Percentiles rank a stretch among this genome's conserved stretches.
phyloP scores from a whole-genome alignment of 805 yeast species.

The Dipodascus geniculatus region DNA sequence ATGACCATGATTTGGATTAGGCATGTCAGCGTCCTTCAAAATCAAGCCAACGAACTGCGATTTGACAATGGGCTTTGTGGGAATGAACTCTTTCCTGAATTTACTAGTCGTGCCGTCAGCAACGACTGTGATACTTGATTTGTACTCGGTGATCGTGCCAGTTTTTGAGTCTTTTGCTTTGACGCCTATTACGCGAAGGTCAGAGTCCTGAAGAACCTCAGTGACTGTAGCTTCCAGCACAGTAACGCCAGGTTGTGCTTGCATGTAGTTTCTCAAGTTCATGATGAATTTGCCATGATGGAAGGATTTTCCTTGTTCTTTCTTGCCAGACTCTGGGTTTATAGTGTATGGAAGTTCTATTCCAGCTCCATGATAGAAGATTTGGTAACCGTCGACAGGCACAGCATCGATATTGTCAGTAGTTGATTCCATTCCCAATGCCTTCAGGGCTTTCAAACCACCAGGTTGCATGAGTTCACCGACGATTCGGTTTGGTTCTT shows the following conservation, averaged over 20 bases:
- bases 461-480: slow-evolving; percentile 97
- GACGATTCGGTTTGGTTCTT: slow-evolving; percentile 88
- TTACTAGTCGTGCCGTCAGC: slow-evolving; percentile 94
- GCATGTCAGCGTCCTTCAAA: slow-evolving; percentile 62
- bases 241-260: slow-evolving; percentile 60
- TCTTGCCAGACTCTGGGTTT: slow-evolving; percentile 3
- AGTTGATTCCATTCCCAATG: slow-evolving; percentile 73
- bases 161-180: slow-evolving; percentile 22
- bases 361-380: slow-evolving; percentile 48
- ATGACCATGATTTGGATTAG: slow-evolving; percentile 72
- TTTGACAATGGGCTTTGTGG: slow-evolving; percentile 55
- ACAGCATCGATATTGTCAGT: slow-evolving; percentile 68
- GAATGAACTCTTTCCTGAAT: slow-evolving; percentile 63
- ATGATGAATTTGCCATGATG: slow-evolving; percentile 83
- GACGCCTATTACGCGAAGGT: slow-evolving; percentile 65
- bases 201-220: slow-evolving; percentile 43
- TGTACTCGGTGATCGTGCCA: slow-evolving; percentile 33
- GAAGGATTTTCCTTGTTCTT: slow-evolving; percentile 62
- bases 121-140: slow-evolving; percentile 56
- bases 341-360: slow-evolving; percentile 59
- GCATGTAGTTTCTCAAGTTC: slow-evolving; percentile 64
- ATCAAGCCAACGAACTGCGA: slow-evolving; percentile 84
- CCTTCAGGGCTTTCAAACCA: slow-evolving; percentile 74
- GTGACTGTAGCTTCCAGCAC: slow-evolving; percentile 77
- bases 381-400: slow-evolving; percentile 68